Evolutionary conservation across 768 basidiomycete species (phyloP).

Genomic region (Podaxis pistillaris): DNA sequence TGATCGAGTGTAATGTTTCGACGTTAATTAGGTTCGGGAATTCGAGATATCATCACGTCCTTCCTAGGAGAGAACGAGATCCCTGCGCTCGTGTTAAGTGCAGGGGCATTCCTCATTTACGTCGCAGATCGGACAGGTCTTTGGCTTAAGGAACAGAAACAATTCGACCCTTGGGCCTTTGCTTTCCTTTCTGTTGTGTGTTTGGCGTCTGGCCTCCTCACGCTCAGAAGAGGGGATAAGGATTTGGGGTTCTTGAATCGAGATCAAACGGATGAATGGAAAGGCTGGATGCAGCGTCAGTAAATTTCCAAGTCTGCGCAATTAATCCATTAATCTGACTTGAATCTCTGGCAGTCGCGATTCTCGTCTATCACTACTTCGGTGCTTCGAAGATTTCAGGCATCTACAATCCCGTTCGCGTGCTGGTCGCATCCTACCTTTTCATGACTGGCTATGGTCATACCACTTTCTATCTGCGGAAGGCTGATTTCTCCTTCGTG

Average conservation of each 20-base stretch:
- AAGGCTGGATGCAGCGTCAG: constrained; percentile 97
- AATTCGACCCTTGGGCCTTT: constrained; percentile 72
- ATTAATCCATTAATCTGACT: constrained; percentile 10
- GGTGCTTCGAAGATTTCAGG: constrained; percentile 89
- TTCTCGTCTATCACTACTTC: constrained; percentile 90
- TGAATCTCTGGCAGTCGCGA: constrained; percentile 53
- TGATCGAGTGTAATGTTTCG: neutral
- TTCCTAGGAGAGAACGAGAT: constrained; percentile 13
- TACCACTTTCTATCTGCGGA: constrained; percentile 84
- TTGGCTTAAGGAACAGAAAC: constrained; percentile 90
- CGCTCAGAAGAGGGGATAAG: constrained; percentile 69
- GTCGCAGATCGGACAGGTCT: constrained; percentile 82
- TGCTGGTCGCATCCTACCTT: constrained; percentile 84
- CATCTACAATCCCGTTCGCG: constrained; percentile 91
- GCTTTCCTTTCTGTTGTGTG: constrained; percentile 51
- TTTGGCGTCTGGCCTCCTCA: constrained; percentile 58
- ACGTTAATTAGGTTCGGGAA: neutral
- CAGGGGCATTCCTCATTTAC: constrained; percentile 51
- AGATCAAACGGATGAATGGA: constrained; percentile 96
- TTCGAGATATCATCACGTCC: constrained; percentile 7
- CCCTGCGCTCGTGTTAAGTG: constrained; percentile 19
- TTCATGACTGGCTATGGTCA: constrained; percentile 96
- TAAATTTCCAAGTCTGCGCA: constrained; percentile 5
- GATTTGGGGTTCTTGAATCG: constrained; percentile 88
- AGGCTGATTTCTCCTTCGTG: constrained; percentile 80